Percentiles rank a stretch among this genome's conserved stretches.
These are phyloP conservation scores for Chlamydomonas incerta DNA, from an alignment of 139 green algal genomes.

Conservation along the genomic window DNA sequence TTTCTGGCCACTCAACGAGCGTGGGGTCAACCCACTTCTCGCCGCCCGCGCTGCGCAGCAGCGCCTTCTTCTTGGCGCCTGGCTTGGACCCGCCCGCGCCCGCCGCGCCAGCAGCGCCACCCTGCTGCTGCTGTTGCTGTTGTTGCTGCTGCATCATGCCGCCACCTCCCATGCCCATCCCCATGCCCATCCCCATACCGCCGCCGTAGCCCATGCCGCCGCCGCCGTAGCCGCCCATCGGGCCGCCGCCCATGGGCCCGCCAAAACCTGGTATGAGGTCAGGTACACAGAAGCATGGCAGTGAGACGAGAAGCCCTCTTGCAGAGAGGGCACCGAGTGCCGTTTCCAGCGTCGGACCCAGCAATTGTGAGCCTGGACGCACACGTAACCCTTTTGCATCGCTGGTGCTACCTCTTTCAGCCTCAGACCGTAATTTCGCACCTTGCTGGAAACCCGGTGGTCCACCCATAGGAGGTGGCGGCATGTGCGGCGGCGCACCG, in stretches of 20 bases:
- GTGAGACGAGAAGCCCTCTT: too few species aligned
- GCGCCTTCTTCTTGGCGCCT: constrained; percentile 44
- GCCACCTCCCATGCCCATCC: constrained; percentile 4
- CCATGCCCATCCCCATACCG: constrained; percentile 20
- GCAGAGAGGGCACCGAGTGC: too few species aligned
- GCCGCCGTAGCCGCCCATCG: constrained; percentile 9
- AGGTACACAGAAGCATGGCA: too few species aligned
- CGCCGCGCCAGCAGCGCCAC: background rate
- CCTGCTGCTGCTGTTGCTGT: constrained; percentile 10
- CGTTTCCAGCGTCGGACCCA: too few species aligned
- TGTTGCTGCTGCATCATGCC: constrained; percentile 7
- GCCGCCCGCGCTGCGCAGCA: constrained; percentile 68
- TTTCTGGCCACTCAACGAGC: constrained; percentile 91
- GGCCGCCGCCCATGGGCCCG: constrained; percentile 14
- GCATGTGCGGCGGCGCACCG: background rate
- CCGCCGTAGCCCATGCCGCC: background rate
- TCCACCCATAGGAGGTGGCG: background rate
- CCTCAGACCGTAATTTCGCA: too few species aligned
- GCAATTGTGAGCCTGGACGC: too few species aligned
- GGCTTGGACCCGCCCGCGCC: constrained; percentile 9
- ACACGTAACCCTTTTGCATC: too few species aligned
- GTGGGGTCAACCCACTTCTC: constrained; percentile 82
- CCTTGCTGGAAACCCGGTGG: too few species aligned
- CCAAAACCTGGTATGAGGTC: background rate
- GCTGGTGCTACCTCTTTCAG: too few species aligned